phyloP scores from a whole-genome alignment of 2,329 filamentous ascomycete species.

The Bipolaris zeicola region DNA sequence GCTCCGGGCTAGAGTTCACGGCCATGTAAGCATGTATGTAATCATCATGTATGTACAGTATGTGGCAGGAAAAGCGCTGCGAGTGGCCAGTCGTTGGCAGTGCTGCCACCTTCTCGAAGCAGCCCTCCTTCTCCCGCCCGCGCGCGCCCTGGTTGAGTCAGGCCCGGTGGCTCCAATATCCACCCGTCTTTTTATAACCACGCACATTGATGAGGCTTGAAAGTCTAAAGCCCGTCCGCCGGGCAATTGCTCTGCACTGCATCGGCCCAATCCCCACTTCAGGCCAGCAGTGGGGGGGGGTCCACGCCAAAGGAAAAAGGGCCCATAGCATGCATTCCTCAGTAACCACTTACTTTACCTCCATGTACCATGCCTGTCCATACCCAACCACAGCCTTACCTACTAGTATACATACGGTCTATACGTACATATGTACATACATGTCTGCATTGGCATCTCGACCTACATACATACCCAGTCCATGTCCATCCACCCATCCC shows the following conservation, averaged over 20 bases:
- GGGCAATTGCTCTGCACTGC: constrained; percentile 37
- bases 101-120: constrained; percentile 35
- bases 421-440: neutral
- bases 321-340: too few species aligned
- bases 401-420: neutral
- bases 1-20: constrained; percentile 7
- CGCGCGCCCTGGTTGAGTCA: constrained; percentile 19
- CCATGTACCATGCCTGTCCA: constrained; percentile 14
- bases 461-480: too few species aligned
- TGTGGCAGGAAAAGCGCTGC: neutral
- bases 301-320: too few species aligned
- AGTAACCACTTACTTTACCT: too few species aligned
- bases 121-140: constrained; percentile 24
- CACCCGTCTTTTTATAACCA: constrained; percentile 21
- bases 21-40: too few species aligned
- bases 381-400: constrained; percentile 21
- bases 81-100: constrained; percentile 23
- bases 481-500: too few species aligned
- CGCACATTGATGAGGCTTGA: constrained; percentile 42
- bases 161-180: constrained; percentile 7
- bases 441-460: neutral
- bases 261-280: constrained; percentile 42
- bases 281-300: constrained; percentile 20
- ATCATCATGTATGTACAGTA: too few species aligned
- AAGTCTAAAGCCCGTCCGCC: constrained; percentile 28